Percentiles rank a stretch among this genome's conserved stretches.
Conservation (phyloP, 345 rosid genomes). For the Viola odorata region DNA sequence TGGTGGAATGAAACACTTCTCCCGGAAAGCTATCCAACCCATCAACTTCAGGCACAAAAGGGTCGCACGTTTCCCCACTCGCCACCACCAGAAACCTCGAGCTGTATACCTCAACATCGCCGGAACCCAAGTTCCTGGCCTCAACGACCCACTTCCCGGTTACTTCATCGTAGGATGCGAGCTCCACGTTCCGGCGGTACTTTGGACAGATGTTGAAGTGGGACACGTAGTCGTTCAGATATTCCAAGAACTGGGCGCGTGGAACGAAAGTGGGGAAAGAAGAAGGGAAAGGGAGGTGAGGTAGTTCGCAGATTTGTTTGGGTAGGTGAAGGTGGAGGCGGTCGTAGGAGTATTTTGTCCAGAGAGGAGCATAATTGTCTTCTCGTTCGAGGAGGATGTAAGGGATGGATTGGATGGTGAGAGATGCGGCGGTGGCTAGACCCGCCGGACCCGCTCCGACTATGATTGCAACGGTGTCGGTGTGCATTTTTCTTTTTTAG, state of each 20-base stretch:
- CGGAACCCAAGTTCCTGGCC: slow-evolving; percentile 38
- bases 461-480: slow-evolving; percentile 34
- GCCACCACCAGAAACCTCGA: slow-evolving; percentile 63
- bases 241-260: slow-evolving; percentile 41
- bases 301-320: slow-evolving; percentile 58
- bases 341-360: slow-evolving; percentile 63
- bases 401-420: slow-evolving; percentile 48
- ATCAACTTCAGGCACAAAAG: slow-evolving; percentile 35
- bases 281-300: slow-evolving; percentile 46
- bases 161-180: slow-evolving; percentile 38
- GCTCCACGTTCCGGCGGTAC: slow-evolving; percentile 42
- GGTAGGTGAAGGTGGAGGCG: slow-evolving; percentile 69
- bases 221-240: slow-evolving; percentile 52
- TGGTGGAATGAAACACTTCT: slow-evolving; percentile 50
- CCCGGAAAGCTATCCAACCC: slow-evolving; percentile 45
- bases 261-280: slow-evolving; percentile 41
- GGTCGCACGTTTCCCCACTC: slow-evolving; percentile 50
- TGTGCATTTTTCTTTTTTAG: slow-evolving; percentile 16
- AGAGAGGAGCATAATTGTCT: slow-evolving; percentile 54
- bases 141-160: slow-evolving; percentile 39
- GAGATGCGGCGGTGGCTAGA: slow-evolving; percentile 60
- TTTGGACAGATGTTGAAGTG: slow-evolving; percentile 47
- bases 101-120: slow-evolving; percentile 42
- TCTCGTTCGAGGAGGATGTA: slow-evolving; percentile 64
- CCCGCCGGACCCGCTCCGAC: slow-evolving; percentile 86